Evolutionary conservation across 1,284 basidiomycete genomes (phyloP), one percentile per base, ranked within the genome.

Genomic region (Exobasidium cylindrosporum): DNA sequence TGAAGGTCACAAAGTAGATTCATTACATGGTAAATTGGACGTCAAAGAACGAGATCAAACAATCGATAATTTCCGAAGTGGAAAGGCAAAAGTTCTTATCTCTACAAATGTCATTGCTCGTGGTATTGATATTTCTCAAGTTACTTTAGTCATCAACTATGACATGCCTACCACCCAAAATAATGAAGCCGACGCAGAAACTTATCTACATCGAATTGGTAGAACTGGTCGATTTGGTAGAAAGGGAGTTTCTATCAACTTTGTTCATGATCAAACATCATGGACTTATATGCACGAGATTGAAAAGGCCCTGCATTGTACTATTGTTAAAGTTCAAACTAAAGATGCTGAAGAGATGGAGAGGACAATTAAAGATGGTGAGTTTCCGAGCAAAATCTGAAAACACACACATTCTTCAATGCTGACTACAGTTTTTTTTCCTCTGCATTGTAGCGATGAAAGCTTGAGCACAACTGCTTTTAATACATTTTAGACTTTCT

Each of bases 81-180:
- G 96, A 63, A 89, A 89, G 79, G 92, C 92, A 81, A 98, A 98
- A 82, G 95, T 97, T 45, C 83, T 99, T 68, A 98, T 99, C 80
- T 97, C 96, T 58, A 99, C 96, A 58, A 98, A 99, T 81, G 96
- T 99, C 73, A 90, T 98, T 69, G 93, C 96, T 7, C 88, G 96
- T 40, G 96, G 96, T 52, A 98, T 99, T 83, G 96, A 99, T 79
- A 97, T 99, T 74, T 85, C 92, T 68, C 95, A 97, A 83, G 96
- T 99, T 69, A 98, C 97, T 83, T 62, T 78, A 45, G 77, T 79
- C 44, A 77, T 79, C 70, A 97, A 98, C 83, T 99, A 98, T 80
- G 96, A 99, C 81, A 86, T 98, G 57, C 96, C 96, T 0, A 84
- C 69, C 85, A 74, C 76, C 14, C 82, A 82, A 24, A 79, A 81